Percentiles rank a stretch among this genome's conserved stretches.
Evolutionary conservation across 306 rosid genomes (phyloP).

Genomic region (Dalbergia cochinchinensis): DNA sequence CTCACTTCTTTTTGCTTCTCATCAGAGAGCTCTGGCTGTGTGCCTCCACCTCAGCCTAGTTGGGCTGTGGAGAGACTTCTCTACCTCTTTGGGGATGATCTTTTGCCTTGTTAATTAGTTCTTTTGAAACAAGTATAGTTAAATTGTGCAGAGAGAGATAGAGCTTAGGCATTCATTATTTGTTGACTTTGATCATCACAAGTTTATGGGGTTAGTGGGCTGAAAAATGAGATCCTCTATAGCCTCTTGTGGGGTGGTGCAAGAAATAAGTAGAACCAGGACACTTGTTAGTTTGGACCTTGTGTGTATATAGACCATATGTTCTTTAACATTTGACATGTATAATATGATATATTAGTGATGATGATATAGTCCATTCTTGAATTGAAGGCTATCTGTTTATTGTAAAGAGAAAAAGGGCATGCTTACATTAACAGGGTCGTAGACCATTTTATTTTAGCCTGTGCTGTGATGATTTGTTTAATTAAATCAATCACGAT

Average conservation of each 20-base stretch:
- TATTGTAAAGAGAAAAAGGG: not conserved
- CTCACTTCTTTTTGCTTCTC: constrained; percentile 42
- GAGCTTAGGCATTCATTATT: constrained; percentile 35
- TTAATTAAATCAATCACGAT: not conserved
- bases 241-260: constrained; percentile 20
- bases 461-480: not conserved
- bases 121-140: not conserved
- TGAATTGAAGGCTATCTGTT: not conserved
- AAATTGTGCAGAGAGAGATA: not conserved
- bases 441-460: not conserved
- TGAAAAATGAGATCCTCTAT: not conserved
- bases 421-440: no score
- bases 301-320: constrained; percentile 28
- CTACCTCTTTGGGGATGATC: constrained; percentile 87
- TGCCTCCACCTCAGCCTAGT: constrained; percentile 65
- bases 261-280: constrained; percentile 1
- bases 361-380: constrained; percentile 11
- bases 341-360: not conserved
- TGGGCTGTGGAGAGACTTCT: constrained; percentile 92
- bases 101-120: constrained; percentile 42
- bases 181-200: constrained; percentile 12
- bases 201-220: not conserved
- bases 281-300: not conserved
- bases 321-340: not conserved
- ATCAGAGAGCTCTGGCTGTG: constrained; percentile 42